A percentile compares a stretch with the other conserved stretches of the same genome.
Evolutionary conservation across 23 red algal genomes (phyloP).

Genomic region (Chondrus crispus): DNA sequence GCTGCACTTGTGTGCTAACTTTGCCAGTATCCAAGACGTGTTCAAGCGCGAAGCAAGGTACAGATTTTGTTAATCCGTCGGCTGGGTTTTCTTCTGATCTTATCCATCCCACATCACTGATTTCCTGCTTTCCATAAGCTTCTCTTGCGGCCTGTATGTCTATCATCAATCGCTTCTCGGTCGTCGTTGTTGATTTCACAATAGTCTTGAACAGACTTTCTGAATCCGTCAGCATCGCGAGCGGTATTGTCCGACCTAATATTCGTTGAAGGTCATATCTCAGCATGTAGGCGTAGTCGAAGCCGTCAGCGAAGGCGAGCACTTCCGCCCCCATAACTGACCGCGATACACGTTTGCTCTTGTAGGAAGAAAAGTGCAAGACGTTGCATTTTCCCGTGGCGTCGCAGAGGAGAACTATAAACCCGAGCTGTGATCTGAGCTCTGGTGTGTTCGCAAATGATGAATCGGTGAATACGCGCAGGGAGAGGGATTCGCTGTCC

Average conservation of each 20-base stretch:
- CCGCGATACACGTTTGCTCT: neutral
- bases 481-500: neutral
- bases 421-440: neutral
- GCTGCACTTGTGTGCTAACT: neutral
- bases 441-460: neutral
- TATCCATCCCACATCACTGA: neutral
- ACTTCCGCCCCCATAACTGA: neutral
- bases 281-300: neutral
- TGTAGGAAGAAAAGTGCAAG: neutral
- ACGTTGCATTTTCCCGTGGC: neutral
- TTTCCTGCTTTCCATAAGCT: neutral
- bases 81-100: neutral
- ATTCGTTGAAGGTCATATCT: neutral
- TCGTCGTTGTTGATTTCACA: neutral
- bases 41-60: neutral
- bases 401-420: neutral
- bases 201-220: slow-evolving; percentile 3
- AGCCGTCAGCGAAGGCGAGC: slow-evolving; percentile 1
- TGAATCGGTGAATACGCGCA: neutral
- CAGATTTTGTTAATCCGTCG: neutral
- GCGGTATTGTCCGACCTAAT: neutral
- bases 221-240: slow-evolving; percentile 1
- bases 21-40: neutral
- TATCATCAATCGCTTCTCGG: slow-evolving; percentile 6
- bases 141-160: slow-evolving; percentile 6